Base-by-base conservation (phyloP, 2,329 filamentous ascomycete genomes). In the Ceratocystis cacaofunesta region DNA sequence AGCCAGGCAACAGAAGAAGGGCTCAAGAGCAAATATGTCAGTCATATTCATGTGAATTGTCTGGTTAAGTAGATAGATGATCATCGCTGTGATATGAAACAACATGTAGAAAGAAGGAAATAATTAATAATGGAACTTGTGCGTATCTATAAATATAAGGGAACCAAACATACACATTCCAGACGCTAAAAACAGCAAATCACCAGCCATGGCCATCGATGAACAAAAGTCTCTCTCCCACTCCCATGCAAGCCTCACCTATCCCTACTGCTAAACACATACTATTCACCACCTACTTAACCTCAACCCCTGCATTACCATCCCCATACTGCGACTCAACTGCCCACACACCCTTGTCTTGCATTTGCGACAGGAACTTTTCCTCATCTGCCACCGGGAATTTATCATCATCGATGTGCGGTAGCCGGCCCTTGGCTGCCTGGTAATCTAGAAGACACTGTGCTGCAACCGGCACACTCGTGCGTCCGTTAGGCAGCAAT, bases 371-470 rank as follows among this genome's bases (percentile, higher is more conserved):
- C 48, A 67, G 57, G 6, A 67, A 65, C n/a, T 28, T 46, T 22
- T 65, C 66, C 32, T 67, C 66, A 7, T 67, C 66, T 3, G 60
- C 19, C 5, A 43, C 60, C 15, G 61, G 50, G 10, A 61, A 65
- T n/a, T 62, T 52, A 28, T 62, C 58, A 25, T 67, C 66, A 4
- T 58, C 58, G 10, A 67, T 58, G 25, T 48, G 52, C 12, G 66
- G 66, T 7, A 67, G n/a, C 6, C 55, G 46, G 5, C 66, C 66
- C 36, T 63, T 57, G 8, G 66, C 63, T n/a, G 58, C 60, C 19
- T 64, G 36, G 50, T 65, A 67, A 52, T 67, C 66, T 25, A 67
- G 12, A 19, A 67, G 63, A 15, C 62, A 55, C 36, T 65, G 63
- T 30, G 55, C 63, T 7, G 63, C 63, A 17, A 64, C 63, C 12